These are phyloP conservation scores for Zymoseptoria brevis DNA, from an alignment of 2,329 filamentous ascomycete species.

Conservation along the genomic window DNA sequence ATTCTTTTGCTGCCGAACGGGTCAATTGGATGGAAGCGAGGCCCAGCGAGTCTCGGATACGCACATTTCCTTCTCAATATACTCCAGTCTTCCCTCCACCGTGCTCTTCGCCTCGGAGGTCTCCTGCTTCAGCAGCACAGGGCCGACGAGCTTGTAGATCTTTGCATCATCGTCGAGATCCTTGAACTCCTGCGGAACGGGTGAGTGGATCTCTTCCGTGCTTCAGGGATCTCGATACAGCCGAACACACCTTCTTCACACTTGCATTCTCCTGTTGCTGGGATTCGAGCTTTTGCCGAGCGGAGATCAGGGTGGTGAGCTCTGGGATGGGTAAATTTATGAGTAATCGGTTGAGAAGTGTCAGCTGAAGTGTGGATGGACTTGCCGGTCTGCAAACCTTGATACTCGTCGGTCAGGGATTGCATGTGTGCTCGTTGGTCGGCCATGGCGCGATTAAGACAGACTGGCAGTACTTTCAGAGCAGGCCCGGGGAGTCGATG, in stretches of 20 bases:
- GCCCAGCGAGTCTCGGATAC: constrained; percentile 24
- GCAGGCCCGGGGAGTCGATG: background rate
- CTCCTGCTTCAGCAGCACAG: constrained; percentile 90
- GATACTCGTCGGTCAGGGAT: constrained; percentile 76
- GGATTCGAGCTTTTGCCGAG: constrained; percentile 84
- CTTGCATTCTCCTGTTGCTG: constrained; percentile 88
- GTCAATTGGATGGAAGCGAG: background rate
- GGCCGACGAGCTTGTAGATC: constrained; percentile 94
- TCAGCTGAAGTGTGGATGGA: background rate
- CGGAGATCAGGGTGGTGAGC: constrained; percentile 64
- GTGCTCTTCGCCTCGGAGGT: constrained; percentile 82
- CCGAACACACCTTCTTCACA: constrained; percentile 62
- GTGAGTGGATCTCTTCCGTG: background rate
- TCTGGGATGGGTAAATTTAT: constrained; percentile 47
- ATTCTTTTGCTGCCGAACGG: constrained; percentile 49
- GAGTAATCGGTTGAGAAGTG: background rate
- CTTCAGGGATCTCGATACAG: background rate
- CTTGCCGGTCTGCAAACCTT: constrained; percentile 74
- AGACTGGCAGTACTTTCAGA: background rate
- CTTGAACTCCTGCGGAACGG: constrained; percentile 63
- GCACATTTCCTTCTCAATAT: constrained; percentile 89
- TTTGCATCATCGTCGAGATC: constrained; percentile 70
- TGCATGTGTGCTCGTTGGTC: constrained; percentile 66
- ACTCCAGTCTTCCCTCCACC: constrained; percentile 83
- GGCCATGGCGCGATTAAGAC: constrained; percentile 25